Evolutionary conservation across 805 yeast species (phyloP), one percentile per base, ranked within the genome.

Genomic region (Candida ficus): DNA sequence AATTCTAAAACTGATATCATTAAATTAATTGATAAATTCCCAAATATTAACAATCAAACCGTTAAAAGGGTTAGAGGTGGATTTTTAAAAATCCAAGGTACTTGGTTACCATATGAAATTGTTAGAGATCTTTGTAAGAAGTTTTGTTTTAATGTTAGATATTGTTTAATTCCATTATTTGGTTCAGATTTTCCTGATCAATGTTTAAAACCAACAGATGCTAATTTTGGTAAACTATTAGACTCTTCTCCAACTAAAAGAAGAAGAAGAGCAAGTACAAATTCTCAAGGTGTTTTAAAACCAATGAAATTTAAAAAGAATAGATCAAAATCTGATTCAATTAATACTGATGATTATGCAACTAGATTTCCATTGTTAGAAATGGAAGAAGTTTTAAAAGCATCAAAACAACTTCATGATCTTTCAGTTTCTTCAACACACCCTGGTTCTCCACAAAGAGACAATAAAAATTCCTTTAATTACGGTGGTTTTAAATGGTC

Each of bases 31-130:
- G 60, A 51, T 25, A 47, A 46, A 31, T 45, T 50, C 18, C 56
- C 57, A 2, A 49, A 51, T 29, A 42, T 49, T 4, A 35, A 28
- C 10, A 33, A 50, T 5, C 41, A 54, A 5, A 48, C 60, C 12
- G 55, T 66, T 26, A 77, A 77, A 52, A 73, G 96, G 37, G 87
- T 89, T 13, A 68, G 96, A 41, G 97, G 97, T 35, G 97, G 96
- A 3, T 87, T 78, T 53, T 71, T 89, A 48, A 88, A 88, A 66
- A 87, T 90, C 49, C 97, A 89, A 64, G 97, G 97, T 4, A 87
- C 96, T 8, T 90, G 96, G 96, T 63, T 88, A 29, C 91, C 95
- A 2, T 82, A 63, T 54, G 74, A 72, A 9, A 67, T 84, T 37
- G 88, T 95, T 19, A 71, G 70, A 44, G 63, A 74, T 25, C 65